Conservation (phyloP, 2,329 filamentous ascomycete species). For the Phialophora chinensis region DNA sequence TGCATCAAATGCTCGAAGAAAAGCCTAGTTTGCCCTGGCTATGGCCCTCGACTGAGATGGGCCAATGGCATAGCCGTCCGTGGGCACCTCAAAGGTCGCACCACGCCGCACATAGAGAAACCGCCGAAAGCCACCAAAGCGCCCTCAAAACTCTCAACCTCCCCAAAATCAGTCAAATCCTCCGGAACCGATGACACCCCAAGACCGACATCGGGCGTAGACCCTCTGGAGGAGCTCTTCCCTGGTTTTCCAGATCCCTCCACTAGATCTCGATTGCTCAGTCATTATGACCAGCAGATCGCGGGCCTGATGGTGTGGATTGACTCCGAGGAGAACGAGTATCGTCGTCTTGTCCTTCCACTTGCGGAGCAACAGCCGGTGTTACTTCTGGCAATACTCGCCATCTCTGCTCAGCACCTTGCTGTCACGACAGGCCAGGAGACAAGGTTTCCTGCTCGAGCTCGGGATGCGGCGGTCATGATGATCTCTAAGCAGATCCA, state of each 20-base stretch:
- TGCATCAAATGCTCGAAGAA: constrained; percentile 42
- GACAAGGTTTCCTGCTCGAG: constrained; percentile 28
- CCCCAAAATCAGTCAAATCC: constrained; percentile 21
- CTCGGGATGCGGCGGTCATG: constrained; percentile 32
- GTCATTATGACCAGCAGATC: constrained; percentile 49
- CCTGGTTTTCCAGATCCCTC: constrained; percentile 69
- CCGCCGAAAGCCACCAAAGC: constrained; percentile 19
- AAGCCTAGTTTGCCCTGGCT: constrained; percentile 40
- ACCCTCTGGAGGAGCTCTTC: constrained; percentile 27
- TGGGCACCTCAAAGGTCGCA: constrained; percentile 39
- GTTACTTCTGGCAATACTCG: constrained; percentile 32
- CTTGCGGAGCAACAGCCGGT: constrained; percentile 30
- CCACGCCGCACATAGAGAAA: constrained; percentile 30
- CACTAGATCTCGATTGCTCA: constrained; percentile 78
- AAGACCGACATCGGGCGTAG: constrained; percentile 9
- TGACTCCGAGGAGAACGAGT: constrained; percentile 34
- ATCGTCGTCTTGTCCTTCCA: constrained; percentile 32
- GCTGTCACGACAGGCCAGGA: constrained; percentile 30
- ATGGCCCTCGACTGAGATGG: constrained; percentile 41
- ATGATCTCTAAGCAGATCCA: constrained; percentile 33
- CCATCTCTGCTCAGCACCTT: constrained; percentile 35
- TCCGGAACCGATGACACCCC: constrained; percentile 14
- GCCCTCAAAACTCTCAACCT: constrained; percentile 22
- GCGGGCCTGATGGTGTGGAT: constrained; percentile 37
- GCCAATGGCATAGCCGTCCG: constrained; percentile 41